Percentiles rank a stretch among this genome's conserved stretches.
Evolutionary conservation across 2,329 filamentous ascomycete species (phyloP).

Genomic region (Trichoderma pleuroti): DNA sequence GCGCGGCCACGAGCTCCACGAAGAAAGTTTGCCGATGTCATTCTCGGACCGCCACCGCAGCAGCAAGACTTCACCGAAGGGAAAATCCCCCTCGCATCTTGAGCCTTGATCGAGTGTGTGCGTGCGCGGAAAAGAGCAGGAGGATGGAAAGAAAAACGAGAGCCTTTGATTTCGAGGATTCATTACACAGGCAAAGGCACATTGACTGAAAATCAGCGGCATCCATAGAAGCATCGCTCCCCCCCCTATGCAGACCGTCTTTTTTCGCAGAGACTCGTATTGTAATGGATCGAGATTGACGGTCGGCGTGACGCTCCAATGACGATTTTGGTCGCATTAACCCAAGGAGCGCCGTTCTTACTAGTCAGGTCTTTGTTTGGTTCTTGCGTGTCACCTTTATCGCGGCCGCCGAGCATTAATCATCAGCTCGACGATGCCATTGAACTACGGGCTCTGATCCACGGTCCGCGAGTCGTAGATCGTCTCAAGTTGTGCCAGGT

Average conservation of each 20-base stretch:
- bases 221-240: not conserved
- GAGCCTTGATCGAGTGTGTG: not conserved
- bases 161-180: not conserved
- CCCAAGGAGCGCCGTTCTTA: not conserved
- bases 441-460: slow-evolving; percentile 39
- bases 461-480: slow-evolving; percentile 28
- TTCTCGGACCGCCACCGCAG: slow-evolving; percentile 5
- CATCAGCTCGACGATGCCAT: slow-evolving; percentile 44
- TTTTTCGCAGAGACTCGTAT: not conserved
- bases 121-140: not conserved
- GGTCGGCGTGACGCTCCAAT: slow-evolving; percentile 3
- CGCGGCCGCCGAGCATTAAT: not conserved
- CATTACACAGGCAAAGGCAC: not conserved
- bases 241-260: not conserved
- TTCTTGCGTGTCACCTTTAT: not conserved
- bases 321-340: not conserved
- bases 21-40: slow-evolving; percentile 16
- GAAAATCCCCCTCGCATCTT: not conserved
- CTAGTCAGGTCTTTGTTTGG: not conserved
- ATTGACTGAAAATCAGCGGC: not conserved
- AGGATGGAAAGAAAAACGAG: not conserved
- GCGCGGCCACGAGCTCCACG: slow-evolving; percentile 3
- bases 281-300: slow-evolving; percentile 10
- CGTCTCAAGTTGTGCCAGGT: slow-evolving; percentile 27
- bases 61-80: not conserved